Base-by-base conservation (phyloP, 192 early-diverging fungal genomes). In the Coemansia sp. region DNA sequence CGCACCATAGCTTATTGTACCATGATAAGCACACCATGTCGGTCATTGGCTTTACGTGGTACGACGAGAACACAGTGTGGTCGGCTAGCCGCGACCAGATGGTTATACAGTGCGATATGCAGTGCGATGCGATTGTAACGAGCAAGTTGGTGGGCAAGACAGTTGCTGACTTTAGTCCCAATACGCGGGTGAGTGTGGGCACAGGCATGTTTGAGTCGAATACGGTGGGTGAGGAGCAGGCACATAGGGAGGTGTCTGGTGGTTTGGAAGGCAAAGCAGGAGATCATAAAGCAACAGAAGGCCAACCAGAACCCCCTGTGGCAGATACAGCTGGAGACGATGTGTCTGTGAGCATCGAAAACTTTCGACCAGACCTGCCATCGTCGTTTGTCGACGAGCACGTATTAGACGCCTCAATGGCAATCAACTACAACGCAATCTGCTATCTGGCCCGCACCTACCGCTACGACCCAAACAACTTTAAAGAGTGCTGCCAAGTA, bases 21-120 rank as follows among this genome's bases (percentile, higher is more conserved):
- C 79, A 82, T 23, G 67, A 82, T 56, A 65, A 63, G 54, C 74
- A 76, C 43, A 50, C n/a, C 22, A 61, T 51, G 5, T 32, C 25
- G 23, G 65, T 76, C 24, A 56, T 45, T 39, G 79, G 70, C 7
- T 82, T 82, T 55, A 60, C 67, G 1, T 82, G 79, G 79, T 70
- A 69, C 50, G 79, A 82, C 53, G 56, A 72, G n/a, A 60, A 82
- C 64, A 52, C 54, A 8, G 67, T 76, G 43, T 82, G 79, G 74
- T 73, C 63, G 29, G 65, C 61, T 11, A 56, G 69, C 6, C 70
- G 67, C 24, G 63, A 66, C 17, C 32, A 27, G 37, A 27, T 64
- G 29, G 41, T 82, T 10, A 49, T 82, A 7, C 70, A 76, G 45
- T 82, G 79, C 58, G 75, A 82, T 17, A 76, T 82, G 57, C 60